Conservation (phyloP, 2,329 filamentous ascomycete genomes). For the Aspergillus floridensis region DNA sequence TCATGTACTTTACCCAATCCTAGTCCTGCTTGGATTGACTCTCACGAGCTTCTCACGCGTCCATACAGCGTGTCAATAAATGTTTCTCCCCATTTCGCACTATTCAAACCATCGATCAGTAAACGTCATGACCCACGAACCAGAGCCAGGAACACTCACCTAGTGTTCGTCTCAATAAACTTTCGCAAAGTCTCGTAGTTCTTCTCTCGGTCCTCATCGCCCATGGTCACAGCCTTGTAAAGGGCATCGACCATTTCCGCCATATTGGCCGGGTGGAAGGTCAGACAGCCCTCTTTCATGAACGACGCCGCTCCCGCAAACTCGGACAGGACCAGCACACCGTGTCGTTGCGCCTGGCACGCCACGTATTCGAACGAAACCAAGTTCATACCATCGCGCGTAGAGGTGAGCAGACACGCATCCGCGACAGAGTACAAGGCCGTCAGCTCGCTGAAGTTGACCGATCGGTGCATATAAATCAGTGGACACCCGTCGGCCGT, state of each 20-base stretch:
- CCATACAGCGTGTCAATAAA: conserved; percentile 21
- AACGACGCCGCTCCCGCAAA: conserved; percentile 94
- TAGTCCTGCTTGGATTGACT: not conserved
- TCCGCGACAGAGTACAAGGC: conserved; percentile 87
- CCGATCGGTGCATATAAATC: conserved; percentile 90
- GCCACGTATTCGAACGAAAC: conserved; percentile 97
- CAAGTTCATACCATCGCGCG: conserved; percentile 93
- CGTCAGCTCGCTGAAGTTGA: conserved; percentile 90
- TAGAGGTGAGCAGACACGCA: conserved; percentile 83
- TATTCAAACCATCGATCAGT: conserved; percentile 7
- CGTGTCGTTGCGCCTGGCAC: conserved; percentile 79
- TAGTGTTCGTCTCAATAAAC: conserved; percentile 92
- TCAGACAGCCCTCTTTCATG: conserved; percentile 73
- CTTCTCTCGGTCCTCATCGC: conserved; percentile 70
- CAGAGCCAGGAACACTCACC: conserved; percentile 37
- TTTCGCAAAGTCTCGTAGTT: conserved; percentile 82
- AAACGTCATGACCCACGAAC: not conserved
- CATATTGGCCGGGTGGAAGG: conserved; percentile 94
- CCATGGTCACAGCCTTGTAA: conserved; percentile 83
- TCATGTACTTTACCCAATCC: not conserved
- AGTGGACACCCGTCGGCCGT: conserved; percentile 95
- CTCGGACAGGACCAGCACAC: conserved; percentile 88
- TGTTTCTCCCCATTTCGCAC: conserved; percentile 34
- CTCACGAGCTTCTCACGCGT: not conserved
- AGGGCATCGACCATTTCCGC: conserved; percentile 87